Evolutionary conservation across 164 flowering plant species (phyloP).

Genomic region (Cinnamomum chago): DNA sequence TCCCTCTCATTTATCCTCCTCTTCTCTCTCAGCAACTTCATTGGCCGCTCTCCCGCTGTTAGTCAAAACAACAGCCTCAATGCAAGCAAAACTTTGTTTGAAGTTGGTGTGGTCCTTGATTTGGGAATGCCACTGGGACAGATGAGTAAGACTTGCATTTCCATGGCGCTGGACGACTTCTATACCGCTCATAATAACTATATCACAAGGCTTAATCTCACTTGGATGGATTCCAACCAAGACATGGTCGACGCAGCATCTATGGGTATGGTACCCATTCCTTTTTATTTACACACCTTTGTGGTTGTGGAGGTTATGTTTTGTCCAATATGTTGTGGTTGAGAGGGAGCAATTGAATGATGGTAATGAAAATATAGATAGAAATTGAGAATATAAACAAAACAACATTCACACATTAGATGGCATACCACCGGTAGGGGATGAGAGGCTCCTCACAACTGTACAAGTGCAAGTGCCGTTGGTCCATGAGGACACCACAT

Average conservation of each 20-base stretch:
- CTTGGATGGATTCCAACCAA: slow-evolving; percentile 2
- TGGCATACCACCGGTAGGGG: too few species aligned
- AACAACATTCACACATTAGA: too few species aligned
- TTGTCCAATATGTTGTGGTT: too few species aligned
- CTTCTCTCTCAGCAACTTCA: background rate
- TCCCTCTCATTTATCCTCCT: background rate
- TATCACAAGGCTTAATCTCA: slow-evolving; percentile 7
- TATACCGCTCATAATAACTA: background rate
- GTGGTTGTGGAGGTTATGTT: too few species aligned
- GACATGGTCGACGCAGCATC: slow-evolving; percentile 7
- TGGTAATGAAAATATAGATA: too few species aligned
- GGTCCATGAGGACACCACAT: too few species aligned
- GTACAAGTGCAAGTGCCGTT: too few species aligned
- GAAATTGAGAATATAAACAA: too few species aligned
- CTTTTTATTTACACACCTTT: background rate
- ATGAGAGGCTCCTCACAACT: too few species aligned
- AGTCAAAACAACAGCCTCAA: background rate
- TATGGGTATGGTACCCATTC: slow-evolving; percentile 1
- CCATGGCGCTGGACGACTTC: slow-evolving; percentile 10
- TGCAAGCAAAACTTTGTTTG: background rate
- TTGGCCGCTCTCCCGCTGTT: background rate
- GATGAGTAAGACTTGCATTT: slow-evolving; percentile 2
- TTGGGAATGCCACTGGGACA: slow-evolving; percentile 10
- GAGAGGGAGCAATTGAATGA: too few species aligned
- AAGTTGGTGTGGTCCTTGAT: slow-evolving; percentile 15